Base-by-base conservation (phyloP, 306 rosid genomes). In the Vigna angularis region DNA sequence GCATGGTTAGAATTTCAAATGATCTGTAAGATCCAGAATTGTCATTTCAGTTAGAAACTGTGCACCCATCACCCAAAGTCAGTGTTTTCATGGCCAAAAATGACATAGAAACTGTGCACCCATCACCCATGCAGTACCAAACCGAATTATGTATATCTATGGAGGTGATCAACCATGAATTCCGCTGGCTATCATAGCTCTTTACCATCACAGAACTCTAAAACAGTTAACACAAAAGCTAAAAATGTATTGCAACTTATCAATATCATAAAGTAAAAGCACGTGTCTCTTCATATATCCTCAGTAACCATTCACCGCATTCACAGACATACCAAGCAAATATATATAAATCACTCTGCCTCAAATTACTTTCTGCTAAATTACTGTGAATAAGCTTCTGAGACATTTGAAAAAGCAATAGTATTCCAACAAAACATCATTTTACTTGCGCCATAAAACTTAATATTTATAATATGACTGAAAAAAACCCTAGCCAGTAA, bases 21-120 rank as follows among this genome's bases (percentile, higher is more conserved):
- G 64, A 73, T 84, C 85, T 67, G 87, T 85, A 72, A 90, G 90
- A 87, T 93, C 96, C 49, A 88, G 86, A 65, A 91, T 89, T 49
- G 93, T 87, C 28, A 38, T 16, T 18, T 28, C 53, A 36, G 53
- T 26, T 63, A 64, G 7, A 52, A 20, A 20, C 22, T 20, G 22
- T 20, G 22, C 22, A 20, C 22, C 20, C 20, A 20, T 20, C 20
- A 20, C 58, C 28, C 75, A 66, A 66, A 26, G 36, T 67, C 38
- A 12, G n/a, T 34, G 13, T 49, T 34, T 34, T 62, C 56, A 22
- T 61, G 26, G 56, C 71, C 30, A 59, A 22, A 59, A 67, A 28
- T 42, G 47, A 63, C 34, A 30, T 2, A 56, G 15, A 30, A 55
- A 67, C 55, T 70, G 45, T 26, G 28, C 63, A 70, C 24, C 52